Conservation (phyloP, 2,329 filamentous ascomycete species). For the Pezicula carpinea region DNA sequence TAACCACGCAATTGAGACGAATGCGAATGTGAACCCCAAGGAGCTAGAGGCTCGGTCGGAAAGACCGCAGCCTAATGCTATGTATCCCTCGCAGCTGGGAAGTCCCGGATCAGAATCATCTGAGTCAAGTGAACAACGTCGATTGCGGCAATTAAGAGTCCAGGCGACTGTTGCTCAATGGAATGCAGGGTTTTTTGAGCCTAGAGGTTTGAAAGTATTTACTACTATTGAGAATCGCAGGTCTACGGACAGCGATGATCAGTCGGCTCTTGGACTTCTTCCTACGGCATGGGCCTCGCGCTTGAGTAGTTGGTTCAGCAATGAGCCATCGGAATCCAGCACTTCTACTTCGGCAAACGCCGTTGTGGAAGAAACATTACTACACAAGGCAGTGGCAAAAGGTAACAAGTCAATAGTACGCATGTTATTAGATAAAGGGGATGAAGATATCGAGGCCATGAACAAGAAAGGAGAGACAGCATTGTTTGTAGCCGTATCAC, state of each 20-base stretch:
- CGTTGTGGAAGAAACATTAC: conserved; percentile 4
- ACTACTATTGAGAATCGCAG: neutral
- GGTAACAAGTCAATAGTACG: conserved; percentile 7
- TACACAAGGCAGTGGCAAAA: conserved; percentile 8
- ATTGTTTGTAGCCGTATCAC: conserved; percentile 5
- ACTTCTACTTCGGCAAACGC: neutral
- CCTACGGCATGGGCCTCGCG: neutral
- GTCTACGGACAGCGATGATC: neutral
- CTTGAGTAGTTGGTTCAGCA: neutral
- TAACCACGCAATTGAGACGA: conserved; percentile 39
- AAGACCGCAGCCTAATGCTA: neutral
- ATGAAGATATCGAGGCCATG: conserved; percentile 9
- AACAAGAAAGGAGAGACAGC: conserved; percentile 9
- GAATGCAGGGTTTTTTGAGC: conserved; percentile 52
- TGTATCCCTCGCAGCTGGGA: neutral
- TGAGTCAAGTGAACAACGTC: conserved; percentile 7
- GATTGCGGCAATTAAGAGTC: conserved; percentile 23
- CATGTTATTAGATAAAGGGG: conserved; percentile 3
- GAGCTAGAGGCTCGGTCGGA: neutral
- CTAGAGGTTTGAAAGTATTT: conserved; percentile 40
- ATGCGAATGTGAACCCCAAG: conserved; percentile 8
- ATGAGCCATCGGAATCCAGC: neutral
- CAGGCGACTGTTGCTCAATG: conserved; percentile 44
- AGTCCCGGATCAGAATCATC: conserved; percentile 31
- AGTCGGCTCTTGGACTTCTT: neutral